Percentiles rank a stretch among this genome's conserved stretches.
Conservation (phyloP, 139 green algal genomes). For the Tetradesmus obliquus region DNA sequence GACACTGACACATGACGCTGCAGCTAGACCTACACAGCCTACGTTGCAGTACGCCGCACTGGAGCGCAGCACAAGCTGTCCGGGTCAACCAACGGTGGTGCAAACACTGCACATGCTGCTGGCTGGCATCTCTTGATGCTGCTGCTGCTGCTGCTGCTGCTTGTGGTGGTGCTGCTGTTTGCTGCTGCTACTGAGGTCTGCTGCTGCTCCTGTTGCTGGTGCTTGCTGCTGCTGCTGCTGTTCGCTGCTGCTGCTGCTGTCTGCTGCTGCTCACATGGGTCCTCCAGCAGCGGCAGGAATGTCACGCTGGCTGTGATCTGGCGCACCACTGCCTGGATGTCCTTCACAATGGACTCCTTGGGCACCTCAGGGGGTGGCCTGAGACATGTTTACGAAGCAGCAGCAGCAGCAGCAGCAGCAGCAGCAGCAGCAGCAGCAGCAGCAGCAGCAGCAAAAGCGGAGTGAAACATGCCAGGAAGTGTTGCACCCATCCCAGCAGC, state of each 20-base stretch:
- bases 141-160: slow-evolving; percentile 18
- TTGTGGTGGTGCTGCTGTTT: neutral
- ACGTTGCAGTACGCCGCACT: too few relatives aligned
- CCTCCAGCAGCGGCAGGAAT: slow-evolving; percentile 95
- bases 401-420: slow-evolving; percentile 1
- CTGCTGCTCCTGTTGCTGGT: neutral
- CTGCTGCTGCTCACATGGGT: slow-evolving; percentile 76
- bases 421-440: neutral
- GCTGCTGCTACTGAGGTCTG: neutral
- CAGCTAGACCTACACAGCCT: neutral
- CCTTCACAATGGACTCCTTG: slow-evolving; percentile 85
- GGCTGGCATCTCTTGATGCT: neutral
- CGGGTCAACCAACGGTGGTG: neutral
- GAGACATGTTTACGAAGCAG: neutral
- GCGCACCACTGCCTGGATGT: slow-evolving; percentile 96
- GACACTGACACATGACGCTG: neutral
- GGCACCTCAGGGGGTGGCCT: slow-evolving; percentile 80
- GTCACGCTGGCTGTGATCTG: slow-evolving; percentile 96
- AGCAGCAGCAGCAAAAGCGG: neutral
- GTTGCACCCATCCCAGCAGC: neutral
- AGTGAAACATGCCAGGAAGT: too few relatives aligned
- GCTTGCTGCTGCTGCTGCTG: neutral
- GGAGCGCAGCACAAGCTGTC: too few relatives aligned
- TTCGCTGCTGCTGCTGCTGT: neutral
- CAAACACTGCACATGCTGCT: neutral